Base-by-base conservation (phyloP, 148 eudicot species). In the Spergularia marina region DNA sequence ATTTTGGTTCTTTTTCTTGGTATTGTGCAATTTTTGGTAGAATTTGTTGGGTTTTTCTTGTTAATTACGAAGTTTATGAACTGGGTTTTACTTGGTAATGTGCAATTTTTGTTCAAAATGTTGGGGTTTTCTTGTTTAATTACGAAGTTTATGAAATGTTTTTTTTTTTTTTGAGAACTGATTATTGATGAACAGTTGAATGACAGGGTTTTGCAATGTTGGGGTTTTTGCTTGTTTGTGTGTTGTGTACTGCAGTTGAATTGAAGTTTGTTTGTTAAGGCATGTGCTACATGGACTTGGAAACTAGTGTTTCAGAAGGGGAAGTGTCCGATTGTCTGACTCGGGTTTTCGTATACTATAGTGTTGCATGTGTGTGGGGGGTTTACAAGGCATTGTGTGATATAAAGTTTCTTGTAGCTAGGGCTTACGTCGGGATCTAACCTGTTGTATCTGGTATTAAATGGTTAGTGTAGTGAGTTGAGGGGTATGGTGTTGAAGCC, bases 101-200 rank as follows among this genome's bases (percentile, higher is more conserved):
- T 40, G 36, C 13, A 1, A 23, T 76, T 76, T 68, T 76, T 65
- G 1, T 18, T 12, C 18, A 1, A 10, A 64, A 39, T 23, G 53
- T n/a, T 17, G 47, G 40, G 68, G 16, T 30, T 12, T 47, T 20
- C 13, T 60, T 44, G 40, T 62, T 55, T 51, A 6, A 49, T 53
- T 68, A 6, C 16, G 21, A 20, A 14, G 40, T 41, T 74, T 62
- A 12, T 73, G 14, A 10, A 10, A 49, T 62, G 13, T 10, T 17
- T 53, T 54, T 30, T 30, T 16, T 23, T 23, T 23, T 23, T 49
- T 23, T 1, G 11, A 25, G 41, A 21, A 18, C 7, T 60, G 49
- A 39, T 11, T 14, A 53, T 7, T 75, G 74, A 70, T 63, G 55
- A 74, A 75, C 71, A 61, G 40, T 75, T 36, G 36, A 13, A n/a